These are phyloP conservation scores for Suillus paluster DNA, from an alignment of 768 basidiomycete species.

Conservation along the genomic window DNA sequence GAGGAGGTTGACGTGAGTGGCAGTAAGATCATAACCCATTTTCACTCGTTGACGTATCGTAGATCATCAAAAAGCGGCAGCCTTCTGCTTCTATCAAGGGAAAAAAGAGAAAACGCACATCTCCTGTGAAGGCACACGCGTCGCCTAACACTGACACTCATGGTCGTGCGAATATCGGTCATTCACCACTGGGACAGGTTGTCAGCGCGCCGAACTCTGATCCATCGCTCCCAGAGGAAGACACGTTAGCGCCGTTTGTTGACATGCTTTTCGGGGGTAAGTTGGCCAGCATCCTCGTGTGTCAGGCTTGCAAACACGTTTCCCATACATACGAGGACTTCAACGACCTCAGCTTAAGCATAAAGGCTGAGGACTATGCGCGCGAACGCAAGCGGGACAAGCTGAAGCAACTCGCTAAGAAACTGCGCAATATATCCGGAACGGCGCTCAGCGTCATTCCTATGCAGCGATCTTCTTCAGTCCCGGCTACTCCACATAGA, in stretches of 20 bases:
- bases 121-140: background rate
- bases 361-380: conserved; percentile 80
- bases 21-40: background rate
- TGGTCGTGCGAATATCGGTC: background rate
- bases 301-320: conserved; percentile 91
- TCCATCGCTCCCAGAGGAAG: conserved; percentile 40
- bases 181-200: conserved; percentile 6
- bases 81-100: conserved; percentile 51
- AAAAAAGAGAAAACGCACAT: conserved; percentile 23
- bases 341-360: conserved; percentile 89
- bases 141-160: background rate
- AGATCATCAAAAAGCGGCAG: conserved; percentile 82
- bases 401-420: conserved; percentile 74
- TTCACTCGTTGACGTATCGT: conserved; percentile 10
- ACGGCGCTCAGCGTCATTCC: conserved; percentile 33
- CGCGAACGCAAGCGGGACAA: conserved; percentile 78
- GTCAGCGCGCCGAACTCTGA: background rate
- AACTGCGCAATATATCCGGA: conserved; percentile 49
- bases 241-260: conserved; percentile 69
- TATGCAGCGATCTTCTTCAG: conserved; percentile 59
- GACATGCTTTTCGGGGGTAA: conserved; percentile 92
- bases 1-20: conserved; percentile 84
- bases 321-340: conserved; percentile 95
- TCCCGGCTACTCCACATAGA: conserved; percentile 48
- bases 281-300: conserved; percentile 90